Conservation (phyloP, 306 rosid species). For the Inga laurina region DNA sequence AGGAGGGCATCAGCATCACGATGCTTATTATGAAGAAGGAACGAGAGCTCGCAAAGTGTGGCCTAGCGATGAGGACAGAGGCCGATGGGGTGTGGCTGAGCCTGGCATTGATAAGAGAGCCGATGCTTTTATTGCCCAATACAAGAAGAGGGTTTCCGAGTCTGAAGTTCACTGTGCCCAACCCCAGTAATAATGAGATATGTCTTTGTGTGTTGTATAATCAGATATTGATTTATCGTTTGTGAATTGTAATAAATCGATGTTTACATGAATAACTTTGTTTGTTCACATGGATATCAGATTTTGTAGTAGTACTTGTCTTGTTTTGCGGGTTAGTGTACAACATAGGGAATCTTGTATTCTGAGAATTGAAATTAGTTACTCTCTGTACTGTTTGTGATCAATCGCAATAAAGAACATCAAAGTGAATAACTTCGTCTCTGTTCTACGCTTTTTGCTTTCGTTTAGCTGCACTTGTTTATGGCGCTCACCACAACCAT, state of each 20-base stretch:
- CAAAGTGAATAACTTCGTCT: neutral
- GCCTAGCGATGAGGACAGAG: conserved; percentile 84
- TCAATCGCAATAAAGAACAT: conserved; percentile 7
- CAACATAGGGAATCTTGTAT: neutral
- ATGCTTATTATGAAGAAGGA: conserved; percentile 46
- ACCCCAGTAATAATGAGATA: conserved; percentile 14
- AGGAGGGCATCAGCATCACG: conserved; percentile 8
- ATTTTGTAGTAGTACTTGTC: neutral
- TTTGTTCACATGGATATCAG: neutral
- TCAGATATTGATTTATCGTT: conserved; percentile 29
- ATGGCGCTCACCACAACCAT: neutral
- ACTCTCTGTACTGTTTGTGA: neutral
- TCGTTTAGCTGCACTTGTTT: neutral
- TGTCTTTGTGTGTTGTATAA: neutral
- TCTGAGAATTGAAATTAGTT: neutral
- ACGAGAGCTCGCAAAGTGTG: conserved; percentile 51
- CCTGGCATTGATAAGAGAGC: conserved; percentile 76
- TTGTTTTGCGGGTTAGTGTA: neutral
- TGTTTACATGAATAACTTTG: neutral
- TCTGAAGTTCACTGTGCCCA: conserved; percentile 48
- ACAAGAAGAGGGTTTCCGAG: conserved; percentile 56
- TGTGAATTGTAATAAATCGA: conserved; percentile 13
- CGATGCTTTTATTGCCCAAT: conserved; percentile 50
- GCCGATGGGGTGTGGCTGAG: conserved; percentile 63
- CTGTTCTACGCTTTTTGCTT: neutral